Base-by-base conservation (phyloP, 495 filamentous ascomycete species). In the Xylaria curta region DNA sequence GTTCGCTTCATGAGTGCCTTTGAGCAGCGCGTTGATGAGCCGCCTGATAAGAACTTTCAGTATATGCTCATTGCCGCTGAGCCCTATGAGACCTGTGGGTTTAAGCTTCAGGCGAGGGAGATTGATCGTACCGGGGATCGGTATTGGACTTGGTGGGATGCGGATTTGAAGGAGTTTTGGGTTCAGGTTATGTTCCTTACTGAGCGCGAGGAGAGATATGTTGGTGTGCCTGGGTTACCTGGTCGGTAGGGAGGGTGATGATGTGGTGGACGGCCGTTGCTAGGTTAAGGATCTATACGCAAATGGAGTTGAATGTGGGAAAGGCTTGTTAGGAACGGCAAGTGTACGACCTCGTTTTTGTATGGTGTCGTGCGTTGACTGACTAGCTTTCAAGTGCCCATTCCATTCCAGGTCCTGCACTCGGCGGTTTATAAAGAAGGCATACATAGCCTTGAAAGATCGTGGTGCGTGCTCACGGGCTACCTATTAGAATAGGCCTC, bases 111-210 rank as follows among this genome's bases (percentile, higher is more conserved):
- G 82, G 94, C 97, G 4, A 86, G 92, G 72, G 97, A 98, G 86
- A 90, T 99, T 63, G 97, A 99, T 83, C 88, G 94, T 49, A 87
- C 92, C 19, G 93, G 94, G 70, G 96, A 91, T 9, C 87, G 89
- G 77, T 96, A 94, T 80, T 98, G 93, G 90, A 92, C 90, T 40
- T 97, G 93, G 91, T 99, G 96, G 84, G 97, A 98, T 84, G 90
- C 91, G 72, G 96, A 99, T 82, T 88, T 90, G 67, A 98, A 98
- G 87, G 95, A 98, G 85, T 98, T 97, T 78, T 98, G 94, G 93
- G 86, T 98, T n/a, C 96, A 98, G 86, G 87, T 99, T 65, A 93
- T 98, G 87, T 99, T 98, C 85, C 95, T 98, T 89, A 98, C 97
- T 49, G 96, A 99, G 86, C 88, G 96, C 65, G 96, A 98, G 85